Evolutionary conservation across 768 basidiomycete species (phyloP).

Genomic region (Collybia sordida): DNA sequence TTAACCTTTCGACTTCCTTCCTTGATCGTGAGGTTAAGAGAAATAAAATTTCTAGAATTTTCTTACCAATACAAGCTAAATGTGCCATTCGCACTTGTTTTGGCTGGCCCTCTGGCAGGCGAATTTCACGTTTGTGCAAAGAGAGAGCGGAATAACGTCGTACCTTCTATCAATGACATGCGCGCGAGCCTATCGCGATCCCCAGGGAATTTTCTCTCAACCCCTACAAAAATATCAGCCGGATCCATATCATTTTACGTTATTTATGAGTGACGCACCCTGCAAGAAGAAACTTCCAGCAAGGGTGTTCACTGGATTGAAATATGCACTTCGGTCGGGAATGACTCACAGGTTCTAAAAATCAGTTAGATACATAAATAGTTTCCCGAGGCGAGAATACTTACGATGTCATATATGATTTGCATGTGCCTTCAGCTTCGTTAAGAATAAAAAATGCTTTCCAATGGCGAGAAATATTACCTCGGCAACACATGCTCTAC

Average conservation of each 20-base stretch:
- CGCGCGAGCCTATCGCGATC: slow-evolving; percentile 77
- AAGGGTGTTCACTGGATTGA: neutral
- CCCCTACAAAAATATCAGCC: slow-evolving; percentile 42
- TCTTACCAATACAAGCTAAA: slow-evolving; percentile 77
- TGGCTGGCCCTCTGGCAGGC: slow-evolving; percentile 69
- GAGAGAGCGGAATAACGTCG: neutral
- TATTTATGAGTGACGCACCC: slow-evolving; percentile 36
- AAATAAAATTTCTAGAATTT: neutral
- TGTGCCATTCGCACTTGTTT: slow-evolving; percentile 90
- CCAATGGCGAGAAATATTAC: slow-evolving; percentile 26
- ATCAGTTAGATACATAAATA: neutral
- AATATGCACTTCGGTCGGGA: neutral
- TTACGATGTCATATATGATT: slow-evolving; percentile 87
- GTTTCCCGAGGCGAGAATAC: slow-evolving; percentile 19
- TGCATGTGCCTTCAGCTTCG: slow-evolving; percentile 68
- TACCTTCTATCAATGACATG: slow-evolving; percentile 93
- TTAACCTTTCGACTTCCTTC: slow-evolving; percentile 83
- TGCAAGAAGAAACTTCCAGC: slow-evolving; percentile 61
- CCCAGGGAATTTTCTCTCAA: slow-evolving; percentile 87
- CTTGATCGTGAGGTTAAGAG: slow-evolving; percentile 3
- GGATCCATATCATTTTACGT: neutral
- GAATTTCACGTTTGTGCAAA: neutral
- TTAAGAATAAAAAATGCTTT: neutral
- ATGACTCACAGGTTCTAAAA: slow-evolving; percentile 49
- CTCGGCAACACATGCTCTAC: slow-evolving; percentile 83